These are phyloP conservation scores for Pterocarpus macrocarpus DNA, from an alignment of 306 rosid genomes.

Conservation along the genomic window DNA sequence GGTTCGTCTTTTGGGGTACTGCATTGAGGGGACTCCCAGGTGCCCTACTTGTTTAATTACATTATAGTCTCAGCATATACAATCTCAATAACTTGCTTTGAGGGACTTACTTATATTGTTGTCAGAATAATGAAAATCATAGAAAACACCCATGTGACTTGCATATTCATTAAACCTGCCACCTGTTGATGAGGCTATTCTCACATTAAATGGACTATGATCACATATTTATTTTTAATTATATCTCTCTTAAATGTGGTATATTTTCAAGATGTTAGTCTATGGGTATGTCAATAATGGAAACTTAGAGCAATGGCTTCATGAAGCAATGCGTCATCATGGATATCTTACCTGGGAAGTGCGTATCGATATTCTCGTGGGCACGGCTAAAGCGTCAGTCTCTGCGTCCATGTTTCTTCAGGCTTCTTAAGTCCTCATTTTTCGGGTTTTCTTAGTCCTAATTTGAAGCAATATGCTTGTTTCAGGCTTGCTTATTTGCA, in stretches of 20 bases:
- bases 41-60: conserved; percentile 38
- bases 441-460: conserved; percentile 26
- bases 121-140: not conserved
- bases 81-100: not conserved
- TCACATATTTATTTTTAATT: not conserved
- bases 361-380: conserved; percentile 77
- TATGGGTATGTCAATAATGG: conserved; percentile 88
- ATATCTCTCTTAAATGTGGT: not conserved
- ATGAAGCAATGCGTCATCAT: conserved; percentile 87
- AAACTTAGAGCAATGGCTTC: conserved; percentile 92
- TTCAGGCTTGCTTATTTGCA: conserved; percentile 82
- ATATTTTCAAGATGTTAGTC: conserved; percentile 69
- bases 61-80: not conserved
- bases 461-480: conserved; percentile 42
- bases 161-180: not conserved
- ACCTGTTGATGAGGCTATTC: conserved; percentile 5
- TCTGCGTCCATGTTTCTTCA: not conserved
- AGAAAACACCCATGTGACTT: not conserved
- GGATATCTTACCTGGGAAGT: conserved; percentile 92
- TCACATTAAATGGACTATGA: not conserved
- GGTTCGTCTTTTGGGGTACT: conserved; percentile 87
- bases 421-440: conserved; percentile 1
- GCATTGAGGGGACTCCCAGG: conserved; percentile 87
- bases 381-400: conserved; percentile 90
- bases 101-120: conserved; percentile 10